Evolutionary conservation across 768 basidiomycete genomes (phyloP), one percentile per base, ranked within the genome.

Genomic region (Russula sp.): DNA sequence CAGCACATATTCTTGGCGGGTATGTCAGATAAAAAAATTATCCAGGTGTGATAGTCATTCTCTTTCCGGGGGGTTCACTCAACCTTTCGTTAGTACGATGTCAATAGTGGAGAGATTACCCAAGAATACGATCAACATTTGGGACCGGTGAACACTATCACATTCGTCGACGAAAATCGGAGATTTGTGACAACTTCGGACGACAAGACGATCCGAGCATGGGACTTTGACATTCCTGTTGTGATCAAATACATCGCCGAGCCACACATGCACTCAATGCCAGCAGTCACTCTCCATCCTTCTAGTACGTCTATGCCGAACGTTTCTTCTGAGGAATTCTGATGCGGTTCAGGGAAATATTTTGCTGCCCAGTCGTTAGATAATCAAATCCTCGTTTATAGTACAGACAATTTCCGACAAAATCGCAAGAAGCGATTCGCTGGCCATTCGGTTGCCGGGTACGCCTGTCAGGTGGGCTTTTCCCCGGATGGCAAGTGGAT

Each of bases 171-270:
- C 69, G 94, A 99, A 70, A 98, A 98, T 72, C 81, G 97, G 67
- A 83, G 96, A 60, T 98, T 99, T 71, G 88, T 98, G 56, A 98
- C 97, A 2, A 98, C 96, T 14, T 98, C 94, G 10, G 97, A 99
- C 72, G 97, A 99, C 76, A 98, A 98, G 77, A 97, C 94, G 2
- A 97, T 99, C 65, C 87, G 97, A 48, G 96, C 93, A 18, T 99
- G 97, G 97, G 97, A 99, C 73, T 98, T 88, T 73, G 97, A 99
- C 74, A 98, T 99, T 65, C 97, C 97, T 6, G 97, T 98, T 39
- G 93, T 97, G 56, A 98, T 99, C 79, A 99, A 99, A 74, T 97
- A 98, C 73, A 98, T 98, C 61, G 96, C 97, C 20, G 97, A 99
- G 73, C 97, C 97, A 4, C 87, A 93, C 71, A 98, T 99, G 97